Evolutionary conservation across 78 protist species (phyloP).

Genomic region (Cavenderia fasciculata): DNA sequence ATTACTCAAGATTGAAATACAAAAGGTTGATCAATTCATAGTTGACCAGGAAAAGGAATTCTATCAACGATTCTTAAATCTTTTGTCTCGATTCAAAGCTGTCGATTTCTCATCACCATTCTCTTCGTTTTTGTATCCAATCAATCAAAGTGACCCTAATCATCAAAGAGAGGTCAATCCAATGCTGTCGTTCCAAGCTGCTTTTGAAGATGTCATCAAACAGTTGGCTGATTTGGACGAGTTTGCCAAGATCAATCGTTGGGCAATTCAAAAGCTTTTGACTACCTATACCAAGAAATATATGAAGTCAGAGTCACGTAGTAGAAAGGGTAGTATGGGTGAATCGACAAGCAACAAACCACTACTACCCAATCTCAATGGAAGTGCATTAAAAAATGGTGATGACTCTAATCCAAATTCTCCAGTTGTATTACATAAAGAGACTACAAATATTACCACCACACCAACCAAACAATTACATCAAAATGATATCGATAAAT

Average conservation of each 20-base stretch:
- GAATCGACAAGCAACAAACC: constrained; percentile 10
- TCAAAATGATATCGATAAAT: constrained; percentile 4
- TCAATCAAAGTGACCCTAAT: background rate
- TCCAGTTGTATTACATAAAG: background rate
- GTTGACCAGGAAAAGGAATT: constrained; percentile 8
- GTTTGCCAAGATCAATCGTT: constrained; percentile 46
- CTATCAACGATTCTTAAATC: constrained; percentile 15
- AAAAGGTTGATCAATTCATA: constrained; percentile 26
- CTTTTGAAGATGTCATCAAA: constrained; percentile 57
- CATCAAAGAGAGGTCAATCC: background rate
- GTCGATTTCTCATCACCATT: constrained; percentile 70
- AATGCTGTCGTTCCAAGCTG: constrained; percentile 42
- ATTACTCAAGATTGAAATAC: constrained; percentile 30
- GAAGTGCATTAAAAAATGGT: background rate
- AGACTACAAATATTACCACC: background rate
- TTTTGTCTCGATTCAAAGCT: background rate
- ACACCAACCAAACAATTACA: background rate
- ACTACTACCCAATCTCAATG: background rate
- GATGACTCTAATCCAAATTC: background rate
- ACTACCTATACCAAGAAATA: constrained; percentile 27
- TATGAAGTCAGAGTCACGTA: background rate
- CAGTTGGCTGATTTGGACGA: constrained; percentile 62
- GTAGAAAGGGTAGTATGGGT: constrained; percentile 22
- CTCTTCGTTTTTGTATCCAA: constrained; percentile 6
- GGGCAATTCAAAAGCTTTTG: constrained; percentile 58